Evolutionary conservation across 2,329 filamentous ascomycete species (phyloP), one percentile per base, ranked within the genome.

Genomic region (Epichloe festucae): DNA sequence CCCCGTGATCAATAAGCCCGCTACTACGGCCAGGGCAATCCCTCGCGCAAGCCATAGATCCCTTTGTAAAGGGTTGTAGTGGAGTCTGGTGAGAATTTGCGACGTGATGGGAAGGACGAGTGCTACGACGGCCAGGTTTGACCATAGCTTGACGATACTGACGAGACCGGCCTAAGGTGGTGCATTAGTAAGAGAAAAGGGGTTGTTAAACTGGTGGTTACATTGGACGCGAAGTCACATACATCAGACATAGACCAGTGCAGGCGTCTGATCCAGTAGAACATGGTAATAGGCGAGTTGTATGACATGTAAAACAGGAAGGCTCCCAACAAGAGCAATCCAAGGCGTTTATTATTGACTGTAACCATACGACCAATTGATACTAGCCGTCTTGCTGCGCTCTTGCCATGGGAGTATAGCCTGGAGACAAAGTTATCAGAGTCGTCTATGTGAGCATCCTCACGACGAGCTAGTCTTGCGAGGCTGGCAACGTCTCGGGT

Each of bases 1-100:
- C 3, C 50, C 46, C 8, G 41, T 52, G 35, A 52, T 7, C 27
- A 46, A 27, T 21, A 42, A 39, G 12, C 51, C 51, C 12, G 47
- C 23, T 3, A 52, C 23, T 5, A 52, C 40, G 12, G 42, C 21
- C 17, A 49, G 12, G 35, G 36, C n/a, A 15, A 49, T 39, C 3
- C 35, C 51, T 49, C 51, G 34, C 23, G 46, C 46, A 7, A 52
- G 51, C 46, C 46, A 52, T 23, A 52, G 23, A 34, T 52, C 46
- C 36, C 41, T 49, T 19, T 49, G 21, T 1, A 49, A 19, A 15
- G 46, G 51, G 4, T 35, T 45, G 19, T 49, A 46, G 15, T 23
- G 46, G 15, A 45, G 40, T 34, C 41, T 48, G n/a, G n/a, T 27
- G 45, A 52, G 46, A 19, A 48, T 35, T 23, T 48, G 40, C 31